Evolutionary conservation across 345 rosid species (phyloP).

Genomic region (Eucalyptus cloeziana): DNA sequence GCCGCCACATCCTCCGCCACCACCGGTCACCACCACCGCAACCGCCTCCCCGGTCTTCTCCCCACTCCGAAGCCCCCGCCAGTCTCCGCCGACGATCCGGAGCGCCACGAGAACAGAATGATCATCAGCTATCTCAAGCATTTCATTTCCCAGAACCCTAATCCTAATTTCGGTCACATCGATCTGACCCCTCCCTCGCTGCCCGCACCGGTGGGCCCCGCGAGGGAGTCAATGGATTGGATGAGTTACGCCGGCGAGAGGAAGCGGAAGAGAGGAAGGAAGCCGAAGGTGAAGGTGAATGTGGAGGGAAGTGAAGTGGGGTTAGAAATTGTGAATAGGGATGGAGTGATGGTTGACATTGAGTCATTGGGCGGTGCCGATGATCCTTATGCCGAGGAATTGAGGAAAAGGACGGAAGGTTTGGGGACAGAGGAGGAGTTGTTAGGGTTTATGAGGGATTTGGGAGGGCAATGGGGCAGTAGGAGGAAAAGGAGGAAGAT

Average conservation of each 20-base stretch:
- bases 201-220: background rate
- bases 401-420: slow-evolving; percentile 48
- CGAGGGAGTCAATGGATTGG: background rate
- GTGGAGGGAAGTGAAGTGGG: slow-evolving; percentile 4
- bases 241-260: slow-evolving; percentile 1
- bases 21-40: slow-evolving; percentile 41
- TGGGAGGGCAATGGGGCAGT: slow-evolving; percentile 73
- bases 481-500: slow-evolving; percentile 78
- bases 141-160: slow-evolving; percentile 31
- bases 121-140: slow-evolving; percentile 37
- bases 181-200: slow-evolving; percentile 8
- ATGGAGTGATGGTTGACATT: slow-evolving; percentile 39
- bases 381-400: slow-evolving; percentile 46
- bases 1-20: slow-evolving; percentile 5
- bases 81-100: slow-evolving; percentile 14
- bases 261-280: slow-evolving; percentile 60
- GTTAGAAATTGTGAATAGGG: slow-evolving; percentile 30
- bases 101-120: slow-evolving; percentile 28
- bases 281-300: slow-evolving; percentile 18
- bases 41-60: slow-evolving; percentile 43
- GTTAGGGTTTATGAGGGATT: slow-evolving; percentile 40
- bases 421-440: slow-evolving; percentile 43
- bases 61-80: slow-evolving; percentile 10
- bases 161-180: slow-evolving; percentile 18
- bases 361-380: slow-evolving; percentile 18